Conservation (phyloP, 257 asterid species). For the Paulownia fortunei region DNA sequence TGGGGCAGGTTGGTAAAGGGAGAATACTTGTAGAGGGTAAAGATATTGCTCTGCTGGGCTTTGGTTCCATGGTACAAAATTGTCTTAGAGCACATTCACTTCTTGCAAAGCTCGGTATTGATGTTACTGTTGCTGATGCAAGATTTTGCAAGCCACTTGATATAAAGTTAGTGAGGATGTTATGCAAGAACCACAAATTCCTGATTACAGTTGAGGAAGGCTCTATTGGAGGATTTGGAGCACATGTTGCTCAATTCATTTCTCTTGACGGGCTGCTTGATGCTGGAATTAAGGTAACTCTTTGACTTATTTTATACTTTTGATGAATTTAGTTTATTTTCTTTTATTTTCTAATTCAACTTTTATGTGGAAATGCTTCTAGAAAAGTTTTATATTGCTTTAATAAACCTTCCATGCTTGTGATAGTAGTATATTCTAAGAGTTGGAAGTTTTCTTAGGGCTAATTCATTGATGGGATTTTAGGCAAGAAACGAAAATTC, state of each 20-base stretch:
- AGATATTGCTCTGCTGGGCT: conserved; percentile 80
- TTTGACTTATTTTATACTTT: neutral
- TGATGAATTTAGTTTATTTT: neutral
- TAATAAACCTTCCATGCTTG: neutral
- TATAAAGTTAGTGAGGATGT: conserved; percentile 55
- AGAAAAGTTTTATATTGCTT: neutral
- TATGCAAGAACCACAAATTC: conserved; percentile 68
- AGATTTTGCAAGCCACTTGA: conserved; percentile 96
- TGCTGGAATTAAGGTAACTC: conserved; percentile 73
- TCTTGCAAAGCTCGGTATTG: conserved; percentile 69
- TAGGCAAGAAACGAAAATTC: too few relatives aligned
- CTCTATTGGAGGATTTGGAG: conserved; percentile 84
- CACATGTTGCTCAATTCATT: conserved; percentile 83
- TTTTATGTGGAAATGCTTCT: neutral
- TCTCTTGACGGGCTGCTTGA: conserved; percentile 86
- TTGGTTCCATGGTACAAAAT: conserved; percentile 87
- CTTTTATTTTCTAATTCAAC: neutral
- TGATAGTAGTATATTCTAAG: neutral
- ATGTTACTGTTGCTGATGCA: conserved; percentile 91
- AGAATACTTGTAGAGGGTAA: conserved; percentile 70
- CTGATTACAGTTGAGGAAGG: conserved; percentile 89
- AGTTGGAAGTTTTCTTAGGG: too few relatives aligned
- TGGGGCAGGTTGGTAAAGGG: conserved; percentile 76
- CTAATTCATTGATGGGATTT: too few relatives aligned
- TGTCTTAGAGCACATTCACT: conserved; percentile 81